Conservation (phyloP, 768 basidiomycete species). For the Zangia roseola region DNA sequence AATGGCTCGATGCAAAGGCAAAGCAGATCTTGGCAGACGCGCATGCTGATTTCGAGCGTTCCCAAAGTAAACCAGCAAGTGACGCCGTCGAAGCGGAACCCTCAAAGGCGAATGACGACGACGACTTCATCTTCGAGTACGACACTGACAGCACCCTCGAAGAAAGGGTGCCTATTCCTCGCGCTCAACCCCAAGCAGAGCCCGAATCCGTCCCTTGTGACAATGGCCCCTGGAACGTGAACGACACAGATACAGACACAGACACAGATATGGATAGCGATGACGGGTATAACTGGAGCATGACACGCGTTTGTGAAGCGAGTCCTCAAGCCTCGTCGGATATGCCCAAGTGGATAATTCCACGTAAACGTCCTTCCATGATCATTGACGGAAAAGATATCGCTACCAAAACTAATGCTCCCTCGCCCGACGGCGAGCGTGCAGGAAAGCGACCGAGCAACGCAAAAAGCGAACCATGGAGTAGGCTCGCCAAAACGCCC, state of each 20-base stretch:
- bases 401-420: background rate
- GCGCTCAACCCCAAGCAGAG: background rate
- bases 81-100: background rate
- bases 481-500: slow-evolving; percentile 10
- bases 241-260: slow-evolving; percentile 15
- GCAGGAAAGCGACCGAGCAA: slow-evolving; percentile 20
- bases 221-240: slow-evolving; percentile 6
- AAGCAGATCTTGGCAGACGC: slow-evolving; percentile 15
- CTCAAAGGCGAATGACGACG: slow-evolving; percentile 11
- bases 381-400: background rate
- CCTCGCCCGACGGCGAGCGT: slow-evolving; percentile 4
- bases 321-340: slow-evolving; percentile 5
- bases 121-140: slow-evolving; percentile 19
- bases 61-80: background rate
- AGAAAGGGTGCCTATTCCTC: background rate
- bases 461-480: background rate
- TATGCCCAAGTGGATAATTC: slow-evolving; percentile 17
- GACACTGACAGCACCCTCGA: slow-evolving; percentile 22
- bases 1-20: slow-evolving; percentile 17
- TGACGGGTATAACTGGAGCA: slow-evolving; percentile 13
- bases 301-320: slow-evolving; percentile 1
- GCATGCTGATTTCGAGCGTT: slow-evolving; percentile 11
- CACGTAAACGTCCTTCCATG: slow-evolving; percentile 22
- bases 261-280: slow-evolving; percentile 18
- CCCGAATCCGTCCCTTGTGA: slow-evolving; percentile 8